Base-by-base conservation (phyloP, 805 yeast species). In the Metschnikowia orientalis region DNA sequence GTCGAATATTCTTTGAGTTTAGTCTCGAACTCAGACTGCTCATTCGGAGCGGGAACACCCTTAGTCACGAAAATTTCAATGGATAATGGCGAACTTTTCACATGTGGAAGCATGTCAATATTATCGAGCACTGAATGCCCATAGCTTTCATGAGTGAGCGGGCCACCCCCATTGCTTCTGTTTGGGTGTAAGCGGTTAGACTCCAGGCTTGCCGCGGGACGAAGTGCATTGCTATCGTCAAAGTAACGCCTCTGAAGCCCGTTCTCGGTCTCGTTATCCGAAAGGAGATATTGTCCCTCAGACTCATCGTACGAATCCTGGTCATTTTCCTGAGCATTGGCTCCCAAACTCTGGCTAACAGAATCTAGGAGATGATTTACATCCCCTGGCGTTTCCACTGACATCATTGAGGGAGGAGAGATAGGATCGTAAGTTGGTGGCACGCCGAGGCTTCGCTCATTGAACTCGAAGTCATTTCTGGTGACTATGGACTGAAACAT, bases 401-500 rank as follows among this genome's bases (percentile, higher is more conserved):
- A 26, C 7, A 23, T 8, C 18, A 4, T 13, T 14, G 26, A 13
- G 3, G 25, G 57, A 42, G 9, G 32, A 8, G 46, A 21, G 2
- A 52, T 43, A 26, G 59, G 69, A 3, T 62, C 66, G 36, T 67
- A 65, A 3, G 33, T 51, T 4, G 72, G 72, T 2, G 71, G 69
- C 4, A 37, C 26, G 0, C 54, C 55, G 12, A 50, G 35, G 9
- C 54, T 42, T 32, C 58, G 51, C 35, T 66, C 70, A 31, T 50
- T 51, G 31, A 64, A 63, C 37, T 66, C 69, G 18, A 45, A 43
- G 34, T 60, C 65, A 50, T 69, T 49, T 51, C 76, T 34, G 48
- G 65, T 41, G 57, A 70, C 43, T 47, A 69, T 56, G 45, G 71
- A 69, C 44, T 75, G 77, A 47, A 76, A 78, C 79, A 80, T 75